Conservation (phyloP, 805 yeast genomes). For the Pichia kluyveri region DNA sequence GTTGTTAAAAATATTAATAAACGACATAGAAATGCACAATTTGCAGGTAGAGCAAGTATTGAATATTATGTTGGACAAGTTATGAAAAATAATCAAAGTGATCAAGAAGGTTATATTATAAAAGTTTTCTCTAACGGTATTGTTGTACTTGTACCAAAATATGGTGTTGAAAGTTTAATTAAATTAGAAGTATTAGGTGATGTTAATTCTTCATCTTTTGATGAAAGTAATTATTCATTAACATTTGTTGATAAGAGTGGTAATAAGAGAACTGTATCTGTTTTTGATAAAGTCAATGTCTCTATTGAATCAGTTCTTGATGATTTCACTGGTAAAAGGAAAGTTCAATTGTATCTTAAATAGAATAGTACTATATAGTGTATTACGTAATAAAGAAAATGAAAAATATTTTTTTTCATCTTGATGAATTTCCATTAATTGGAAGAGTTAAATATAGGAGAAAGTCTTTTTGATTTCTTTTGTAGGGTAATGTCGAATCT, state of each 20-base stretch:
- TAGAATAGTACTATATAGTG: slow-evolving; percentile 13
- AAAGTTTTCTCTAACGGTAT: slow-evolving; percentile 91
- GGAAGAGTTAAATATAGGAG: too few relatives aligned
- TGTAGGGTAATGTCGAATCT: slow-evolving; percentile 24
- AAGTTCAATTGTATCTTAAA: slow-evolving; percentile 64
- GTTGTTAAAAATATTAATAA: slow-evolving; percentile 84
- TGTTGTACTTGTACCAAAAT: slow-evolving; percentile 89
- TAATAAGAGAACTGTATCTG: slow-evolving; percentile 34
- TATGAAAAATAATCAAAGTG: slow-evolving; percentile 72
- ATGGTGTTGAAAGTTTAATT: slow-evolving; percentile 91
- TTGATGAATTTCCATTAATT: too few relatives aligned
- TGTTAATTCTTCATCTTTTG: slow-evolving; percentile 50
- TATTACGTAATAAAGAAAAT: background rate
- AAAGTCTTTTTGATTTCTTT: too few relatives aligned
- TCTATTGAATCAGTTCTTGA: slow-evolving; percentile 76
- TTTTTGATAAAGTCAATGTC: slow-evolving; percentile 82
- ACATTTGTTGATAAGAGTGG: slow-evolving; percentile 40
- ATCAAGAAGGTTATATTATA: slow-evolving; percentile 84
- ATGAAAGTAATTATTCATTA: slow-evolving; percentile 71
- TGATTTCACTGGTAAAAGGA: slow-evolving; percentile 85
- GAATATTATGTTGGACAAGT: slow-evolving; percentile 98
- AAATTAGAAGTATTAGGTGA: slow-evolving; percentile 70
- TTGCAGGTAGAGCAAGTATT: slow-evolving; percentile 96
- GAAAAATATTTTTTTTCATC: too few relatives aligned
- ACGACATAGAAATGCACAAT: slow-evolving; percentile 95